phyloP scores from a whole-genome alignment of 257 asterid genomes.

The Capsicum chinense region DNA sequence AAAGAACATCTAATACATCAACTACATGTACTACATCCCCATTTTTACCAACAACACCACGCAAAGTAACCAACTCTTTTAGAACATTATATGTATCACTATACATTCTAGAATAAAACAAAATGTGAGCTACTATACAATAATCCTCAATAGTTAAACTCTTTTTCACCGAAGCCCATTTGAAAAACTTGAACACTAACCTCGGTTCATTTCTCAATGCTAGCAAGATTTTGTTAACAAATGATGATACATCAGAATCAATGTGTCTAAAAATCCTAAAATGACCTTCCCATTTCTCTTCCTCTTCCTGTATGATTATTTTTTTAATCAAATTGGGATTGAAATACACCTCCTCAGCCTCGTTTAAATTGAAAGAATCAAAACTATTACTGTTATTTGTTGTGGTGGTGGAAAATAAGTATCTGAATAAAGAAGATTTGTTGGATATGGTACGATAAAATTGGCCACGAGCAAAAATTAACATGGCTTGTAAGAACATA shows the following conservation, averaged over 20 bases:
- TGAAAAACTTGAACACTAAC: constrained; percentile 73
- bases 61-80: constrained; percentile 53
- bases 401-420: constrained; percentile 45
- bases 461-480: constrained; percentile 54
- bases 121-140: constrained; percentile 77
- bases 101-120: constrained; percentile 81
- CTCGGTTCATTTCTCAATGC: constrained; percentile 72
- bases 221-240: constrained; percentile 50
- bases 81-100: constrained; percentile 60
- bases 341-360: neutral
- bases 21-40: constrained; percentile 33
- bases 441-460: constrained; percentile 51
- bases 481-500: constrained; percentile 57
- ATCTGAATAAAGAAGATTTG: constrained; percentile 46
- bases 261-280: constrained; percentile 46
- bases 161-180: constrained; percentile 55
- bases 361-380: neutral
- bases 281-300: constrained; percentile 76
- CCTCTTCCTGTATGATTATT: constrained; percentile 61
- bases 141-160: constrained; percentile 64
- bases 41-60: constrained; percentile 27
- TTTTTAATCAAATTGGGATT: constrained; percentile 44
- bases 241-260: constrained; percentile 52
- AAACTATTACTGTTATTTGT: constrained; percentile 23
- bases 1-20: constrained; percentile 63